A percentile compares a stretch with the other conserved stretches of the same genome.
Evolutionary conservation across 345 rosid species (phyloP).

Genomic region (Rubroshorea leprosula): DNA sequence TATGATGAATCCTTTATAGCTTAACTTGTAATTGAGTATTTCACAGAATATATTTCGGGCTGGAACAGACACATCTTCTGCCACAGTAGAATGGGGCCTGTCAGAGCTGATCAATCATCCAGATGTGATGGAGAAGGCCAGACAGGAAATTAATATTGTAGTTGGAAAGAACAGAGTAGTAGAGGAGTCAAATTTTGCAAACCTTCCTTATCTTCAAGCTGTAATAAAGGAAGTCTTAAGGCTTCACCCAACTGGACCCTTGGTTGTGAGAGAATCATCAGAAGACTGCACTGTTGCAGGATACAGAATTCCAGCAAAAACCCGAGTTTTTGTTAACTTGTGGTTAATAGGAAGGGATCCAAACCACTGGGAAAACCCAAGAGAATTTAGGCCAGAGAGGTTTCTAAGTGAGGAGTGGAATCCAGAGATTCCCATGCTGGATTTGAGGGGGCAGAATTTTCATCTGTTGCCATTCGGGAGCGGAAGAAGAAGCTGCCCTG

Average conservation of each 20-base stretch:
- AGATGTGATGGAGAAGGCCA: constrained; percentile 45
- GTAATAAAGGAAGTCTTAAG: constrained; percentile 58
- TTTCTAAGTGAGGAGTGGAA: constrained; percentile 35
- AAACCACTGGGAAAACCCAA: constrained; percentile 46
- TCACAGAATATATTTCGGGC: constrained; percentile 46
- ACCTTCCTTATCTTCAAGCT: constrained; percentile 59
- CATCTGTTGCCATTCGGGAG: constrained; percentile 43
- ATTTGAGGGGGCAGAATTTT: constrained; percentile 38
- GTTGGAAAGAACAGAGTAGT: constrained; percentile 50
- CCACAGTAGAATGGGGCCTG: constrained; percentile 62
- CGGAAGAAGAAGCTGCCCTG: constrained; percentile 54
- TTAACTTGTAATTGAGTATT: background rate
- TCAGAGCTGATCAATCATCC: constrained; percentile 72
- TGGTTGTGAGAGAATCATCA: constrained; percentile 41
- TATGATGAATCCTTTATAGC: background rate
- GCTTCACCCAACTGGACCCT: constrained; percentile 65
- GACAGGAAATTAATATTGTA: constrained; percentile 44
- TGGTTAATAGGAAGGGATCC: constrained; percentile 54
- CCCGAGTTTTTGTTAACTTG: constrained; percentile 48
- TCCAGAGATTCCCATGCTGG: constrained; percentile 28
- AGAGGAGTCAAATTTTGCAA: constrained; percentile 48
- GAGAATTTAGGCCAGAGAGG: constrained; percentile 57
- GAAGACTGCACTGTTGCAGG: constrained; percentile 37
- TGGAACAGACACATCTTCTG: constrained; percentile 49
- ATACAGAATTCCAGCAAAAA: constrained; percentile 41